These are phyloP conservation scores for Saccharomycopsis vini DNA, from an alignment of 805 yeast genomes.

Conservation along the genomic window DNA sequence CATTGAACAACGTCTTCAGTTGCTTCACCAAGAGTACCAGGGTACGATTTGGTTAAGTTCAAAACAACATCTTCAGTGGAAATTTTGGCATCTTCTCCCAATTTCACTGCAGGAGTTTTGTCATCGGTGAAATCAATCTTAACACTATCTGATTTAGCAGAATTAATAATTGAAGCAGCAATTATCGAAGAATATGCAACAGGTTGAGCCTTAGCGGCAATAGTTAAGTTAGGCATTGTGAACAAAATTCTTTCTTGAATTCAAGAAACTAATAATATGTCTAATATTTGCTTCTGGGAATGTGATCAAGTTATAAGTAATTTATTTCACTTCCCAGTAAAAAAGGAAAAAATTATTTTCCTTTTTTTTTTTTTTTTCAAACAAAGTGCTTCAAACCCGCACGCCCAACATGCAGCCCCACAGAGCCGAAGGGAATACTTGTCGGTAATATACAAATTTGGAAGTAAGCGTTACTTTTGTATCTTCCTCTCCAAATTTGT, in stretches of 20 bases:
- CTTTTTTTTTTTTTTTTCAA: too few species aligned
- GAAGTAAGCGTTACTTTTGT: too few species aligned
- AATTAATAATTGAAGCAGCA: conserved; percentile 69
- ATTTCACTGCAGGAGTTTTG: conserved; percentile 42
- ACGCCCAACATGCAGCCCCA: too few species aligned
- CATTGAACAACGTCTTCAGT: conserved; percentile 43
- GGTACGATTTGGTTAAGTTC: conserved; percentile 43
- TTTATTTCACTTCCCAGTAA: too few species aligned
- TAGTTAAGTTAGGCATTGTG: conserved; percentile 33
- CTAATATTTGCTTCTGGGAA: too few species aligned
- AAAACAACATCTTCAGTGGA: conserved; percentile 38
- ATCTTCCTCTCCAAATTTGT: too few species aligned
- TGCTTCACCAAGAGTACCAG: conserved; percentile 30
- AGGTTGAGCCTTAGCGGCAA: conserved; percentile 81
- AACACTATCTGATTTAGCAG: conserved; percentile 40
- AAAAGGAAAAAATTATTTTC: too few species aligned
- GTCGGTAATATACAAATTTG: too few species aligned
- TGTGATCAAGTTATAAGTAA: too few species aligned
- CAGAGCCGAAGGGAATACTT: too few species aligned
- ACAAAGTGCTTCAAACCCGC: too few species aligned
- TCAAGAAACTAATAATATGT: too few species aligned
- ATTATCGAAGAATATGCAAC: conserved; percentile 73
- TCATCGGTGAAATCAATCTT: conserved; percentile 64
- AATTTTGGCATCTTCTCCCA: conserved; percentile 32
- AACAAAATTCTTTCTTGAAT: not conserved